Evolutionary conservation across 306 rosid genomes (phyloP).

Genomic region (Fagus sylvatica): DNA sequence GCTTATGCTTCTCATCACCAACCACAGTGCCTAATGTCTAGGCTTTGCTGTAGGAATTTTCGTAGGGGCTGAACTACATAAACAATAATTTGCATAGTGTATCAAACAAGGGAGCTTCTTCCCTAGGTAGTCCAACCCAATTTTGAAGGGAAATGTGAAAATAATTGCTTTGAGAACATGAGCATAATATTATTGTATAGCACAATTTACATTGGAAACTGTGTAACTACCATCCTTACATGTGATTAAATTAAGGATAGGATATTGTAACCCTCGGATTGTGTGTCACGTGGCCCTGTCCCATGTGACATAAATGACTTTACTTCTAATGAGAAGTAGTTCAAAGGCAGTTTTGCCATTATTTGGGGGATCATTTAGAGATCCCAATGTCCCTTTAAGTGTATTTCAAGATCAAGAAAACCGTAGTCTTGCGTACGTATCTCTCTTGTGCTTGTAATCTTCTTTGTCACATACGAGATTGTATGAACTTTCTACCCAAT

Average conservation of each 20-base stretch:
- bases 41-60: conserved; percentile 46
- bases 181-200: conserved; percentile 16
- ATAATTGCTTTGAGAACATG: conserved; percentile 22
- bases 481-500: background rate
- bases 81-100: conserved; percentile 9
- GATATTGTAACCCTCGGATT: conserved; percentile 25
- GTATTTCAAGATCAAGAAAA: conserved; percentile 46
- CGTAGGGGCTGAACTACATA: conserved; percentile 29
- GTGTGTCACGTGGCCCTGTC: conserved; percentile 42
- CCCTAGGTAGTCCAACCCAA: conserved; percentile 14
- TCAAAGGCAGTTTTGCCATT: conserved; percentile 37
- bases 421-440: conserved; percentile 18
- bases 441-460: conserved; percentile 24
- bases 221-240: conserved; percentile 13
- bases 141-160: conserved; percentile 4
- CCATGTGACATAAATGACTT: conserved; percentile 59
- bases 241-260: conserved; percentile 35
- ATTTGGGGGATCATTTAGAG: conserved; percentile 40
- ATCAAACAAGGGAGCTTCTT: conserved; percentile 12
- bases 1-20: conserved; percentile 50
- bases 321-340: conserved; percentile 35
- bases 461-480: conserved; percentile 7
- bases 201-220: conserved; percentile 42
- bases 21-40: conserved; percentile 56
- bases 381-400: conserved; percentile 55